Conservation (phyloP, 768 basidiomycete species). For the Solioccasus polychromus region DNA sequence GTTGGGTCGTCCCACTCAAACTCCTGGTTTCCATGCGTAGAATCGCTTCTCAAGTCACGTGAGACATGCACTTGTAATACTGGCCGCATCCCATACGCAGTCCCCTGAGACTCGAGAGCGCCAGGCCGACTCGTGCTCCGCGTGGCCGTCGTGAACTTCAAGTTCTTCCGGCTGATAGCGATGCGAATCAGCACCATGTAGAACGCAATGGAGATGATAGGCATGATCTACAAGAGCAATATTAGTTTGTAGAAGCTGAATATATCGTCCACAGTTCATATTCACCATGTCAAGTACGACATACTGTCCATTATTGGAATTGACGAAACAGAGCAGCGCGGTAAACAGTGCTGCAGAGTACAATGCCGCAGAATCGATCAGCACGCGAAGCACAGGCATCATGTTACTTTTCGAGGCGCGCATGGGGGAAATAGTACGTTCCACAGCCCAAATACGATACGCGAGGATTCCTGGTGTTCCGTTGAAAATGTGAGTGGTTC, state of each 20-base stretch:
- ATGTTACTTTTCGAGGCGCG: background rate
- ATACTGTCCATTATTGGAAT: background rate
- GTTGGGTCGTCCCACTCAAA: too few relatives aligned
- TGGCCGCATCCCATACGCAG: too few relatives aligned
- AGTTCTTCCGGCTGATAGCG: background rate
- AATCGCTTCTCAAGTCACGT: too few relatives aligned
- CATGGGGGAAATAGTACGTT: background rate
- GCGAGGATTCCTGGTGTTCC: background rate
- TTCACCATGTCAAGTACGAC: slow-evolving; percentile 1
- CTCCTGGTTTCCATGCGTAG: too few relatives aligned
- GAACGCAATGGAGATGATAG: background rate
- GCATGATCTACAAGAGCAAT: too few relatives aligned
- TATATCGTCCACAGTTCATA: too few relatives aligned
- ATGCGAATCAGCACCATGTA: background rate
- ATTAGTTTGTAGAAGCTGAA: too few relatives aligned
- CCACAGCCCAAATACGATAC: background rate
- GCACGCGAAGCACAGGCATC: background rate
- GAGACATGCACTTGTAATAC: too few relatives aligned
- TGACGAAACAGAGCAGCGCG: slow-evolving; percentile 1
- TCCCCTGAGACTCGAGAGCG: background rate
- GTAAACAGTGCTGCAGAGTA: background rate
- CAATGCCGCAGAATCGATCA: background rate
- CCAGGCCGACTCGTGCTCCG: background rate
- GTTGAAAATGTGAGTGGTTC: background rate
- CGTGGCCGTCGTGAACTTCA: background rate